Evolutionary conservation across 1,139 yeast genomes (phyloP), one percentile per base, ranked within the genome.

Genomic region (Zygoascus hellenicus): DNA sequence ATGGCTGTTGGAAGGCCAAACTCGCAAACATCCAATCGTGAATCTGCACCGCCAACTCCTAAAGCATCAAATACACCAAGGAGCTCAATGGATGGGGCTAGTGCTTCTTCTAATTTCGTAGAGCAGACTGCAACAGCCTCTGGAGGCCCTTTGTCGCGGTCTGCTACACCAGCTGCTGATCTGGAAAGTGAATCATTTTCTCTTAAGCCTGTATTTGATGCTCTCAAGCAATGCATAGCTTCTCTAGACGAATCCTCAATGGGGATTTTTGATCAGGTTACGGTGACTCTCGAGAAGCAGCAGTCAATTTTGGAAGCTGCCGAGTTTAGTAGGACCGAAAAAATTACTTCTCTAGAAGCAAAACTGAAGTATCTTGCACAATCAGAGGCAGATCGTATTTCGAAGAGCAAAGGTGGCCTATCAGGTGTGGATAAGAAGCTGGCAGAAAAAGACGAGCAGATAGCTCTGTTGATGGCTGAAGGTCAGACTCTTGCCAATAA

Each of bases 401-500:
- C 51, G 11, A 32, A 39, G 2, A 51, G 42, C 5, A 59, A 55
- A 36, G 31, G 48, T 5, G 47, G 55, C 2, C 42, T 55, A 9
- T 43, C 52, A 2, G 61, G 62, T 9, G 40, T 52, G n/a, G 54
- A 60, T 13, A 58, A 57, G 48, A 54, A 55, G 38, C 51, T 60
- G 22, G 67, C 72, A 3, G 77, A 74, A 38, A 77, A 77, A 54
- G 89, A 84, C 42, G 72, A 70, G 22, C 70, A 72, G 34, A 73
- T 84, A 51, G 82, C 78, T 22, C 68, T 74, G 52, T 69, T 90
- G 33, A 64, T 84, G 59, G 79, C 77, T 49, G 97, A 90, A 64
- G 97, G 97, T 3, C 83, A 85, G 53, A 78, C 76, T 28, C 68
- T 90, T 36, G 83, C 96, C 0, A 76, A 76, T 50, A 83, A 80